These are phyloP conservation scores for Phytophthora foliorum DNA, from an alignment of 352 stramenopile genomes.

Conservation along the genomic window DNA sequence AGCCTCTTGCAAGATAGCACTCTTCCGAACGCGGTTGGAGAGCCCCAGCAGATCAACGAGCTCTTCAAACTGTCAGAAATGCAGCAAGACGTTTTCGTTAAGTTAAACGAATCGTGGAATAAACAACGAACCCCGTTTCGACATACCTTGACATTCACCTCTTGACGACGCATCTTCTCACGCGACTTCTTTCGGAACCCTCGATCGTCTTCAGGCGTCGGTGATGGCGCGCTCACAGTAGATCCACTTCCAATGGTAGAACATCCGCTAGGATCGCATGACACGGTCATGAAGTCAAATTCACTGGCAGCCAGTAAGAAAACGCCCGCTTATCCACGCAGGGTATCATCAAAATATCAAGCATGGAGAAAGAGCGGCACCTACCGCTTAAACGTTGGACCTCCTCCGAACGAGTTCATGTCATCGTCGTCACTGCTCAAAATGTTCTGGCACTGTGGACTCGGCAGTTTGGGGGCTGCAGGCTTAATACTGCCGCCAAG, in stretches of 20 bases:
- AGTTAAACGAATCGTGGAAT: conserved; percentile 6
- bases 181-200: conserved; percentile 80
- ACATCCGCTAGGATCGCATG: conserved; percentile 56
- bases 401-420: conserved; percentile 31
- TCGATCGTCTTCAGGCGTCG: conserved; percentile 60
- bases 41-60: conserved; percentile 74
- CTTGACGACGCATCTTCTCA: conserved; percentile 82
- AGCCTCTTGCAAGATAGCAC: conserved; percentile 76
- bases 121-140: background rate
- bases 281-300: conserved; percentile 51
- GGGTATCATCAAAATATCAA: background rate
- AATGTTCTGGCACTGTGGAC: conserved; percentile 49
- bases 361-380: conserved; percentile 19
- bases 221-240: conserved; percentile 27
- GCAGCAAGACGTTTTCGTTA: background rate
- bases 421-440: conserved; percentile 43
- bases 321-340: conserved; percentile 28
- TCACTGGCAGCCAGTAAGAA: conserved; percentile 37
- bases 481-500: conserved; percentile 37
- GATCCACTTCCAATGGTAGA: conserved; percentile 50
- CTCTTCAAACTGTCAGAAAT: conserved; percentile 69
- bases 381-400: conserved; percentile 51
- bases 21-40: conserved; percentile 81
- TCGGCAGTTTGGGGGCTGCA: conserved; percentile 27
- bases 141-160: conserved; percentile 82